Conservation (phyloP, 2,329 filamentous ascomycete genomes). For the Colletotrichum falcatum region DNA sequence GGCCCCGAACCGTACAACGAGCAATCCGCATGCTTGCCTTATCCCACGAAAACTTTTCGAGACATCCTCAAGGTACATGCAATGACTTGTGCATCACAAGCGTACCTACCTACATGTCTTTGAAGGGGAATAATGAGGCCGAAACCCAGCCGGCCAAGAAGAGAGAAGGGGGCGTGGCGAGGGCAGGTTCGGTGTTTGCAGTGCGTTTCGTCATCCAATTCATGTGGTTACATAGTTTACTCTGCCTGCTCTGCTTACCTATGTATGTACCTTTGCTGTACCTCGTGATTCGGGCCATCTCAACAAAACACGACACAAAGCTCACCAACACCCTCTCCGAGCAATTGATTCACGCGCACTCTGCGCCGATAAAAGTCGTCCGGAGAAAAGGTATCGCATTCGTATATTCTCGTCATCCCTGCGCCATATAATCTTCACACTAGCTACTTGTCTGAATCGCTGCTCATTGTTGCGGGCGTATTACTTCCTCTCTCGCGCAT, state of each 20-base stretch:
- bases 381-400: background rate
- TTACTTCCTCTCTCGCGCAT: background rate
- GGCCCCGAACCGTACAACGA: background rate
- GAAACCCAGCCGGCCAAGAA: background rate
- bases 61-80: conserved; percentile 1
- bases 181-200: background rate
- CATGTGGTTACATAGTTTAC: background rate
- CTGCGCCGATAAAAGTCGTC: background rate
- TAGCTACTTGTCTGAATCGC: background rate
- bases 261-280: background rate
- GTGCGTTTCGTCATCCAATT: conserved; percentile 12
- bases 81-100: background rate
- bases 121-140: background rate
- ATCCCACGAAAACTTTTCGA: background rate
- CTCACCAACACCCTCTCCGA: background rate
- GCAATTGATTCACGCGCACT: background rate
- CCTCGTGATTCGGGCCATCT: background rate
- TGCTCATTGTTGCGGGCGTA: background rate
- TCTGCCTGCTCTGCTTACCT: background rate
- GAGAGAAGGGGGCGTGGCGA: background rate
- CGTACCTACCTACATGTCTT: background rate
- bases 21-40: background rate
- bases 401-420: background rate
- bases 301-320: conserved; percentile 14
- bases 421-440: background rate